Evolutionary conservation across 2,329 filamentous ascomycete genomes (phyloP), one percentile per base, ranked within the genome.

Genomic region (Rhytidhysteron rufulum): DNA sequence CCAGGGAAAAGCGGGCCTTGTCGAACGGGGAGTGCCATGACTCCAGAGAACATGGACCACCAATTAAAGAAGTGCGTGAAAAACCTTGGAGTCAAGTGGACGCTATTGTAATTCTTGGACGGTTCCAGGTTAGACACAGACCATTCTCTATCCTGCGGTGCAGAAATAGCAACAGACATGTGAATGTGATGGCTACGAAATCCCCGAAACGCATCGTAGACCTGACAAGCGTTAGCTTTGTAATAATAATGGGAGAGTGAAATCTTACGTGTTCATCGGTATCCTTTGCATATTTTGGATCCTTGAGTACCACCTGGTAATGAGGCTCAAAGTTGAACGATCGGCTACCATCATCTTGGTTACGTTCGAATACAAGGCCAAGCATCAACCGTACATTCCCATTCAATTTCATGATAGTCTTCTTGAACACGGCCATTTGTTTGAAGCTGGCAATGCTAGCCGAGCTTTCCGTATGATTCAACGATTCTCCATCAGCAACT

Each of bases 41-140:
- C 86, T 1, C 91, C 90, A 7, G 89, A 89, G 66, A 98, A 98
- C 51, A 97, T 81, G 1, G 86, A 91, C 89, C 90, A 97, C 93
- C 93, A 98, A 42, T 83, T 82, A 69, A 90, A 97, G 73, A 98
- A 98, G 62, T 98, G 93, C 0, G 91, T 96, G 63, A 98, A 98
- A 72, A 98, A 95, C 7, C 90, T 83, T 5, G 93, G 93, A 2
- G 87, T 93, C 21, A 98, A 77, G 64, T 98, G 94, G 1, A 97
- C 86, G 0, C 91, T 89, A 60, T 98, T 98, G 72, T 98, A 98
- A 60, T 91, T 97, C 48, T 83, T 80, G 1, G 90, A 94, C 3
- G 85, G 79, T 49, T 86, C 82, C 3, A 81, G 70, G 53, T 85
- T 86, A 3, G 84, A 78, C 2, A 87, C 79, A 27, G 83, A 78